phyloP scores from a whole-genome alignment of 2,329 filamentous ascomycete species.

The Grosmannia clavigera region DNA sequence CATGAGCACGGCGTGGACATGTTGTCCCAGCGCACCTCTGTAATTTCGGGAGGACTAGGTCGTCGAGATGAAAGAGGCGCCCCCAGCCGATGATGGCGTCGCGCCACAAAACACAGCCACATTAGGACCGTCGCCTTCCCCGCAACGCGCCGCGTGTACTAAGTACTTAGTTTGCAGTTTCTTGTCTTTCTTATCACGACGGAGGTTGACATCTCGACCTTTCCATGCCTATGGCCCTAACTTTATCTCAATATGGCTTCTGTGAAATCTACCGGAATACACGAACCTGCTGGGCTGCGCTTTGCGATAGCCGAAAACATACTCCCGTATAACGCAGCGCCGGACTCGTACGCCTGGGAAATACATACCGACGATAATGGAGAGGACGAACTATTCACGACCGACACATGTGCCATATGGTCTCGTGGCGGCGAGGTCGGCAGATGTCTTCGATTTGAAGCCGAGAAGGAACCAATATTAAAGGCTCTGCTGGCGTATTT shows the following conservation, averaged over 20 bases:
- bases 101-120: not conserved
- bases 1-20: slow-evolving; percentile 7
- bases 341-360: slow-evolving; percentile 65
- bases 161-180: not conserved
- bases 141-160: not conserved
- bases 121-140: not conserved
- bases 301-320: slow-evolving; percentile 75
- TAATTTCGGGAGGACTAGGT: not conserved
- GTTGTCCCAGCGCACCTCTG: not conserved
- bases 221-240: not conserved
- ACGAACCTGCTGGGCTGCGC: slow-evolving; percentile 71
- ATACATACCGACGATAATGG: slow-evolving; percentile 36
- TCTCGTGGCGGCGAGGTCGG: slow-evolving; percentile 74
- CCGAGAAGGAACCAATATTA: slow-evolving; percentile 76
- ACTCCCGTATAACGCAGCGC: slow-evolving; percentile 52
- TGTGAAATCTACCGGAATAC: slow-evolving; percentile 80
- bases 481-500: slow-evolving; percentile 83
- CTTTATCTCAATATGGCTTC: slow-evolving; percentile 57
- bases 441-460: slow-evolving; percentile 73
- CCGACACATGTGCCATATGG: slow-evolving; percentile 71
- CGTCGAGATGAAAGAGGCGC: not conserved
- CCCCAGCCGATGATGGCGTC: not conserved
- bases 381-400: slow-evolving; percentile 72
- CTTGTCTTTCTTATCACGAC: not conserved
- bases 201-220: not conserved